A percentile compares a stretch with the other conserved stretches of the same genome.
Evolutionary conservation across 2,329 filamentous ascomycete genomes (phyloP).

Genomic region (Hymenoscyphus scutula): DNA sequence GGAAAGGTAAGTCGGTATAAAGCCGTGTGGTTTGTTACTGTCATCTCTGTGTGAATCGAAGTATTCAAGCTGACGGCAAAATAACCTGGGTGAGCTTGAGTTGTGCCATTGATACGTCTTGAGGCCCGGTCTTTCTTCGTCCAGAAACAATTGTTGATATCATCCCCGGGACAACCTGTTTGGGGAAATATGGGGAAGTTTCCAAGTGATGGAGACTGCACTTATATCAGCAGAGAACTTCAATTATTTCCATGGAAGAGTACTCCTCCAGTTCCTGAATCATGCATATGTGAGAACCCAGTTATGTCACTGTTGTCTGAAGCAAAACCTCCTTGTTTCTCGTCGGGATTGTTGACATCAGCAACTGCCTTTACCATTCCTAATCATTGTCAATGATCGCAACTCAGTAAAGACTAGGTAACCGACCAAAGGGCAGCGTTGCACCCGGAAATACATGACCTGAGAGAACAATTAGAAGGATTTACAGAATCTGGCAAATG

Average conservation of each 20-base stretch:
- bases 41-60: constrained; percentile 64
- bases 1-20: constrained; percentile 66
- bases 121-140: constrained; percentile 48
- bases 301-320: constrained; percentile 42
- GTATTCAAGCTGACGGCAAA: constrained; percentile 60
- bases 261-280: constrained; percentile 45
- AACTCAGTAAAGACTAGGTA: not conserved
- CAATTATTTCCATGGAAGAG: not conserved
- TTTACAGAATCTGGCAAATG: not conserved
- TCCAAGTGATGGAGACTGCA: constrained; percentile 56
- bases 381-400: constrained; percentile 38
- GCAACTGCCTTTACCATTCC: constrained; percentile 49
- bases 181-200: constrained; percentile 74
- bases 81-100: constrained; percentile 61
- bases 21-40: constrained; percentile 61
- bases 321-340: constrained; percentile 56
- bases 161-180: constrained; percentile 56
- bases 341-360: constrained; percentile 48
- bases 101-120: constrained; percentile 43
- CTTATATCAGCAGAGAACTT: not conserved
- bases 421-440: constrained; percentile 48
- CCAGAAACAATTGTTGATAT: constrained; percentile 61
- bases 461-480: constrained; percentile 9
- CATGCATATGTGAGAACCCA: constrained; percentile 40
- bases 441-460: constrained; percentile 56